A percentile compares a stretch with the other conserved stretches of the same genome.
phyloP scores from a whole-genome alignment of 2,329 filamentous ascomycete species.

The Ustulina deusta region DNA sequence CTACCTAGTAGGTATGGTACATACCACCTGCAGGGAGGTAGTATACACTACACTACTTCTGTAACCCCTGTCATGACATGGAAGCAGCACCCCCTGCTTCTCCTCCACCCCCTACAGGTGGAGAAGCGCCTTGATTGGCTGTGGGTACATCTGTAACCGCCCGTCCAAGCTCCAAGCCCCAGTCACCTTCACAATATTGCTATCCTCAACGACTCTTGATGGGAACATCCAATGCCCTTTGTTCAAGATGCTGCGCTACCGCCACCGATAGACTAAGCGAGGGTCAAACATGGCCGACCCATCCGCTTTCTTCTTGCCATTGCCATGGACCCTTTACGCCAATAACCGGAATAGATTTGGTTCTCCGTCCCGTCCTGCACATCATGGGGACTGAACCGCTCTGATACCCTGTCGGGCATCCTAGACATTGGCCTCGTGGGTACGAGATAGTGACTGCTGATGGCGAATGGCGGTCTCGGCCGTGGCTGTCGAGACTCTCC shows the following conservation, averaged over 20 bases:
- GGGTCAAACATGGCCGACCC: conserved; percentile 35
- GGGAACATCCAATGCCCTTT: conserved; percentile 43
- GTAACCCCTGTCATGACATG: conserved; percentile 36
- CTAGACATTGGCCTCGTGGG: conserved; percentile 39
- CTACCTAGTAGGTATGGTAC: background rate
- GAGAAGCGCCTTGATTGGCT: conserved; percentile 46
- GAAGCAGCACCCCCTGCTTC: conserved; percentile 34
- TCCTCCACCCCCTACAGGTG: conserved; percentile 30
- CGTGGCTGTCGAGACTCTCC: conserved; percentile 51
- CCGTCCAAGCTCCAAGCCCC: conserved; percentile 43
- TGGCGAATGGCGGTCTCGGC: conserved; percentile 50
- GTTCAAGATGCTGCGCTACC: conserved; percentile 45
- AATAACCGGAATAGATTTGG: conserved; percentile 38
- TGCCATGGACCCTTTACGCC: conserved; percentile 30
- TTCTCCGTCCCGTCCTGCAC: conserved; percentile 44
- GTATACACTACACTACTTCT: background rate
- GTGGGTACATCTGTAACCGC: conserved; percentile 48
- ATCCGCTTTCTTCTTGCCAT: conserved; percentile 32
- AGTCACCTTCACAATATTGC: conserved; percentile 37
- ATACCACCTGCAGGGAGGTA: background rate
- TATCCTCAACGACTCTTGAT: conserved; percentile 42
- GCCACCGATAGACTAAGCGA: conserved; percentile 29
- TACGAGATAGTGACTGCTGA: conserved; percentile 4
- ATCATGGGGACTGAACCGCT: conserved; percentile 49
- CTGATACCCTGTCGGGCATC: conserved; percentile 28